phyloP scores from a whole-genome alignment of 371 early-diverging fungal genomes.

The Mucor plumbeus region DNA sequence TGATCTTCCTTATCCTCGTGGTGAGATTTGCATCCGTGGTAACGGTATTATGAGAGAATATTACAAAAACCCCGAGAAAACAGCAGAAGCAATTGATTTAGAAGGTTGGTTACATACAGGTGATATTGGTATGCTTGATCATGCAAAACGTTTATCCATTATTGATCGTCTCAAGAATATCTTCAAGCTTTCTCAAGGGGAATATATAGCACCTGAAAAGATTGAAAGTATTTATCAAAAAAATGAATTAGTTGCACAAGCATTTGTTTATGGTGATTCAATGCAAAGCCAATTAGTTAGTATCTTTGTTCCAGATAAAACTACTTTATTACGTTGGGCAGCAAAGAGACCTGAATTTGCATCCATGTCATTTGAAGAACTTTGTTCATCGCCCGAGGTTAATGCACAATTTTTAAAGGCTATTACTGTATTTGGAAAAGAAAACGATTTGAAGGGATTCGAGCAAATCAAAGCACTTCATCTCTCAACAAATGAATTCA shows the following conservation, averaged over 20 bases:
- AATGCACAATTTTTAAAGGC: conserved; percentile 58
- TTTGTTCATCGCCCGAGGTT: conserved; percentile 61
- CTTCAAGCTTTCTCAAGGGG: conserved; percentile 76
- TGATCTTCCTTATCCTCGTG: conserved; percentile 70
- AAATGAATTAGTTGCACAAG: conserved; percentile 69
- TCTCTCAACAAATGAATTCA: conserved; percentile 74
- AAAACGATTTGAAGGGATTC: conserved; percentile 80
- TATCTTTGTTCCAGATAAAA: conserved; percentile 81
- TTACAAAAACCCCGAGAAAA: conserved; percentile 73
- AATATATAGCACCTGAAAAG: conserved; percentile 98
- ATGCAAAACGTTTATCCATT: conserved; percentile 68
- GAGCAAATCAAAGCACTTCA: conserved; percentile 79
- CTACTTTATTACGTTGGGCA: conserved; percentile 51
- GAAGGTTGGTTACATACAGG: conserved; percentile 94
- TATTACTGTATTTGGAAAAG: conserved; percentile 62
- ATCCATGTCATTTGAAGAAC: conserved; percentile 42
- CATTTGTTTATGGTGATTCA: conserved; percentile 91
- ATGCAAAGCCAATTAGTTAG: conserved; percentile 82
- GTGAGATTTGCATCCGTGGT: conserved; percentile 90
- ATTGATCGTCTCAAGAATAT: conserved; percentile 86
- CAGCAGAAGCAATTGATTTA: conserved; percentile 74
- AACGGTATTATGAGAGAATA: conserved; percentile 68
- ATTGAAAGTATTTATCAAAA: conserved; percentile 81
- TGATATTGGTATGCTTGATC: conserved; percentile 85
- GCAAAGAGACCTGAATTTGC: conserved; percentile 31